These are phyloP conservation scores for Volvox africanus DNA, from an alignment of 139 green algal species.

Conservation along the genomic window DNA sequence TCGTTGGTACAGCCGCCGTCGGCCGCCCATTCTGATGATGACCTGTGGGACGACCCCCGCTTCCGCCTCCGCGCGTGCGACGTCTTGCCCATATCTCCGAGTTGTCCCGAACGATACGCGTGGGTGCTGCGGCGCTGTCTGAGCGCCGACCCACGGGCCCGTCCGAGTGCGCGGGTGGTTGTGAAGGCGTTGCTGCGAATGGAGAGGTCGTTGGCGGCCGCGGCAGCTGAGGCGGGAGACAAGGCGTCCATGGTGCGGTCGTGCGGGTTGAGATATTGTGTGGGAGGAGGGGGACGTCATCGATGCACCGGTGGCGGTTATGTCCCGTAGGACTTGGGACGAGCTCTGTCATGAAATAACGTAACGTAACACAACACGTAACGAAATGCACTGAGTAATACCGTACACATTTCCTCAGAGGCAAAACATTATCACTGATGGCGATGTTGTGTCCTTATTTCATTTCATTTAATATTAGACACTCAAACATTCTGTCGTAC, in stretches of 20 bases:
- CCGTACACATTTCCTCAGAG: no score
- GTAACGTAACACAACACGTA: no score
- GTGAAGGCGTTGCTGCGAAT: conserved; percentile 25
- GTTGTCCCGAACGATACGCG: conserved; percentile 14
- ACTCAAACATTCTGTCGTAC: no score
- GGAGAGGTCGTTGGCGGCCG: conserved; percentile 8
- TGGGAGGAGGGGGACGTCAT: no score
- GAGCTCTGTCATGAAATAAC: no score
- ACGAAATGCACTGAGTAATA: no score
- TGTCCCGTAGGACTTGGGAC: no score
- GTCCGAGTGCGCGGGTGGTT: not conserved
- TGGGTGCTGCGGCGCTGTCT: conserved; percentile 20
- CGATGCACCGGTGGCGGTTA: no score
- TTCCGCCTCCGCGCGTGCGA: conserved; percentile 21
- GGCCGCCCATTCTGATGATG: not conserved
- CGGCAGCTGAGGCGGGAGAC: not conserved
- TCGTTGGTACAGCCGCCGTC: not conserved
- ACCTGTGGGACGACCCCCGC: conserved; percentile 16
- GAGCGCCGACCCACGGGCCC: not conserved
- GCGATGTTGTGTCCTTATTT: no score
- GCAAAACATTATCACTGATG: no score
- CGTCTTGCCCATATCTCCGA: not conserved
- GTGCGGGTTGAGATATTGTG: not conserved
- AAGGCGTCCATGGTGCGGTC: not conserved
- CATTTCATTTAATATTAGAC: no score